Percentiles rank a stretch among this genome's conserved stretches.
These are phyloP conservation scores for Abrus pulchellus DNA, from an alignment of 306 rosid species.

Conservation along the genomic window DNA sequence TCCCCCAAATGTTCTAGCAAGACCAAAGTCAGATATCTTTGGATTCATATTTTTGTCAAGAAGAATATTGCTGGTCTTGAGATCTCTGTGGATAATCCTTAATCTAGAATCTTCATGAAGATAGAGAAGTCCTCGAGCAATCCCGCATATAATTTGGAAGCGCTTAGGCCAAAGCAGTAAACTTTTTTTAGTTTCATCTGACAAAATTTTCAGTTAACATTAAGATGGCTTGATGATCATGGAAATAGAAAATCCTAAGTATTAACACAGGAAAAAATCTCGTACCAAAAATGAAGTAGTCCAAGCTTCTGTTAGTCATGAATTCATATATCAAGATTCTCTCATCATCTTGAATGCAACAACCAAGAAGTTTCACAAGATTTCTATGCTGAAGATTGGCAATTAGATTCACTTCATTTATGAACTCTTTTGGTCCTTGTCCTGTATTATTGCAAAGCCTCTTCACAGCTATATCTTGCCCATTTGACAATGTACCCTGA, in stretches of 20 bases:
- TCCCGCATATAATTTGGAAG: slow-evolving; percentile 62
- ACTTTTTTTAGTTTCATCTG: slow-evolving; percentile 46
- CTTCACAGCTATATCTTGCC: slow-evolving; percentile 72
- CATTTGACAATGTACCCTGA: slow-evolving; percentile 66
- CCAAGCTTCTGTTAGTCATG: slow-evolving; percentile 73
- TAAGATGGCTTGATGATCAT: background rate
- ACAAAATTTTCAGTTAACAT: slow-evolving; percentile 23
- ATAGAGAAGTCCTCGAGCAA: slow-evolving; percentile 63
- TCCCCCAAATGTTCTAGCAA: slow-evolving; percentile 62
- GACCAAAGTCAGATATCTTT: slow-evolving; percentile 75
- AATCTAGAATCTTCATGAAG: slow-evolving; percentile 71
- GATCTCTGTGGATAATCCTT: slow-evolving; percentile 66
- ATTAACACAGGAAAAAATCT: slow-evolving; percentile 10
- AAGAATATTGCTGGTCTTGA: slow-evolving; percentile 65
- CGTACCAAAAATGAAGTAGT: slow-evolving; percentile 71
- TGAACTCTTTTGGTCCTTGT: slow-evolving; percentile 71
- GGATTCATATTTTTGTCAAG: slow-evolving; percentile 63
- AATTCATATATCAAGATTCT: slow-evolving; percentile 68
- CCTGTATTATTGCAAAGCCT: slow-evolving; percentile 61
- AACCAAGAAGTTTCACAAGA: slow-evolving; percentile 73
- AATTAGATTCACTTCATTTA: slow-evolving; percentile 66
- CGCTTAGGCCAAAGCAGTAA: slow-evolving; percentile 54
- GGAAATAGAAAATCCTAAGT: background rate
- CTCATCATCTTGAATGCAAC: slow-evolving; percentile 63
- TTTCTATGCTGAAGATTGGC: slow-evolving; percentile 80